phyloP scores from a whole-genome alignment of 116 monocot species.

The Dioscorea cayenensis region DNA sequence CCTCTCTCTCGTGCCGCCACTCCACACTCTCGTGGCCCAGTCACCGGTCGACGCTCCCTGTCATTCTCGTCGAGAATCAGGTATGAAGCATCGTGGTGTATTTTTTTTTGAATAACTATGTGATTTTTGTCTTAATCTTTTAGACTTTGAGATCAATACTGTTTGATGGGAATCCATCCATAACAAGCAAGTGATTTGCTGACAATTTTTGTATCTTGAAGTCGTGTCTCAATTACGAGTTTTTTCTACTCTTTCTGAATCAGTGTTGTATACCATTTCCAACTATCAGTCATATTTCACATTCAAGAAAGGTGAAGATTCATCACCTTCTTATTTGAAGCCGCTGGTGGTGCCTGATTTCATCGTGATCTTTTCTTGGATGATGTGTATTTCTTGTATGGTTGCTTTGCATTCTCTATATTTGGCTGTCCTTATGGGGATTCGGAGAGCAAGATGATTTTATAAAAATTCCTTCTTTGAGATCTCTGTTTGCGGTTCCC shows the following conservation, averaged over 20 bases:
- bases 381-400: not conserved
- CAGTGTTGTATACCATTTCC: constrained; percentile 1
- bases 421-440: not conserved
- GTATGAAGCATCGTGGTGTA: too few relatives aligned
- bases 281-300: constrained; percentile 58
- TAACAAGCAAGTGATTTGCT: constrained; percentile 51
- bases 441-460: not conserved
- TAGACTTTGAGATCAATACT: too few relatives aligned
- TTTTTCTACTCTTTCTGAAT: not conserved
- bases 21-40: too few relatives aligned
- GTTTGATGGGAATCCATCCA: constrained; percentile 60
- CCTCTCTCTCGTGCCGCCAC: too few relatives aligned
- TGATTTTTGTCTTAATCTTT: too few relatives aligned
- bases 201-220: not conserved
- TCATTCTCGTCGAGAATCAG: too few relatives aligned
- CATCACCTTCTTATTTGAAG: not conserved
- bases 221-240: not conserved
- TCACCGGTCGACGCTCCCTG: too few relatives aligned
- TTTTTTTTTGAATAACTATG: too few relatives aligned
- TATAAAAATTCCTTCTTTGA: not conserved
- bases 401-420: not conserved
- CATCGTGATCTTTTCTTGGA: not conserved
- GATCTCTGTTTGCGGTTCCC: not conserved
- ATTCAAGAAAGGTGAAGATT: constrained; percentile 39
- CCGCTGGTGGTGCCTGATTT: not conserved